Evolutionary conservation across 352 stramenopile species (phyloP).

Genomic region (Plasmopara halstedii): DNA sequence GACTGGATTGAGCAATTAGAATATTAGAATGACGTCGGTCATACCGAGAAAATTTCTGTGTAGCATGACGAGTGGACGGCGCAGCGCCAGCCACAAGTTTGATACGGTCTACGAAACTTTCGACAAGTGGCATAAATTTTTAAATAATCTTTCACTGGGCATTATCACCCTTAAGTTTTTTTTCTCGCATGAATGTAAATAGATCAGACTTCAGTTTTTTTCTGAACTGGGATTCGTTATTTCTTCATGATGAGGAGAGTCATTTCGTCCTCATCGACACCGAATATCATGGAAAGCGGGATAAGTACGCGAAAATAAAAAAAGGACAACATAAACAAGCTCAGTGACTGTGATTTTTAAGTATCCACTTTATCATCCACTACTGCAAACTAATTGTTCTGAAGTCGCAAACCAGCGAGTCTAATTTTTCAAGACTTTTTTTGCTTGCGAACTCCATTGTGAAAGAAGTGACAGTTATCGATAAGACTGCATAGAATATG

Average conservation of each 20-base stretch:
- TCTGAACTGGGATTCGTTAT: too few relatives aligned
- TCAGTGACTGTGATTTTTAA: too few relatives aligned
- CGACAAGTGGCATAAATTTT: not conserved
- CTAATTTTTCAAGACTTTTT: conserved; percentile 9
- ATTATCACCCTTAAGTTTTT: not conserved
- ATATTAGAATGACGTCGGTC: not conserved
- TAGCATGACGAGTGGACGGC: not conserved
- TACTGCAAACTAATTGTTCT: conserved; percentile 4
- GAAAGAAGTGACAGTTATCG: conserved; percentile 1
- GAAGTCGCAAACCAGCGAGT: conserved; percentile 6
- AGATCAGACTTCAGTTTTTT: not conserved
- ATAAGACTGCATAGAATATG: conserved; percentile 19
- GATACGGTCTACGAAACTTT: not conserved
- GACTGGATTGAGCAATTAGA: not conserved
- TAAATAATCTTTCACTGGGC: not conserved
- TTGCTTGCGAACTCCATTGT: not conserved
- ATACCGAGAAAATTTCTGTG: not conserved
- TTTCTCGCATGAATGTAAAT: not conserved
- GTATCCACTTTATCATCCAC: conserved; percentile 9
- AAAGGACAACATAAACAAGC: not conserved
- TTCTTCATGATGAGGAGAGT: not conserved
- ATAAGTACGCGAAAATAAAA: conserved; percentile 1
- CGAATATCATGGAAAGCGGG: conserved; percentile 1
- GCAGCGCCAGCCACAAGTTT: not conserved
- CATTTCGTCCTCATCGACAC: not conserved